Percentiles rank a stretch among this genome's conserved stretches.
These are phyloP conservation scores for Botrytis squamosa DNA, from an alignment of 2,329 filamentous ascomycete genomes.

Conservation along the genomic window DNA sequence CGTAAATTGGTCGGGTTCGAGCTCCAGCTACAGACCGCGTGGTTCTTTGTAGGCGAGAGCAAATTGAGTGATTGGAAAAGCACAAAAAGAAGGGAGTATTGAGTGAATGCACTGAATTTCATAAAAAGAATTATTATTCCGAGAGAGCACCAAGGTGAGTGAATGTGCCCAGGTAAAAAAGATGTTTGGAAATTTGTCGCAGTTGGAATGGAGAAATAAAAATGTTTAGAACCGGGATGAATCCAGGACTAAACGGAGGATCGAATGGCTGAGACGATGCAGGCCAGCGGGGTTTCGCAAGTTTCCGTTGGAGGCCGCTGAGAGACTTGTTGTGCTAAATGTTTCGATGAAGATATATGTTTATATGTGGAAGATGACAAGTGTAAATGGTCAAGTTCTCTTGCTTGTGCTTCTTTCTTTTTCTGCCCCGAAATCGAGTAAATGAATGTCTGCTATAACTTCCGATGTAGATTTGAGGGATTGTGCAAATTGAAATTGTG, in stretches of 20 bases:
- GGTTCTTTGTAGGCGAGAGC: conserved; percentile 32
- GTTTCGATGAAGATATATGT: background rate
- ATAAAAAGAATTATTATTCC: conserved; percentile 7
- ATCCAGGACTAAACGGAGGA: conserved; percentile 18
- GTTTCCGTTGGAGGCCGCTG: conserved; percentile 18
- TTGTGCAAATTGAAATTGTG: background rate
- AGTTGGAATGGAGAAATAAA: conserved; percentile 22
- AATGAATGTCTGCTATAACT: background rate
- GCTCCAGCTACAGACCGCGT: conserved; percentile 26
- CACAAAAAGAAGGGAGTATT: background rate
- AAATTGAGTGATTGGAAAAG: background rate
- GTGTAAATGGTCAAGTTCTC: background rate
- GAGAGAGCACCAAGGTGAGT: background rate
- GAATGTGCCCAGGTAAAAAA: conserved; percentile 16
- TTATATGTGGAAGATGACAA: background rate
- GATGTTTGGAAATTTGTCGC: conserved; percentile 19
- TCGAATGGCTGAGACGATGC: conserved; percentile 22
- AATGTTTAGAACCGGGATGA: conserved; percentile 21
- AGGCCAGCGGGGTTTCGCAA: conserved; percentile 19
- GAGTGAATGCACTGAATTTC: conserved; percentile 4
- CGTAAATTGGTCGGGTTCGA: conserved; percentile 27
- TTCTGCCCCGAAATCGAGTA: background rate
- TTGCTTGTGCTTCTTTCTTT: background rate
- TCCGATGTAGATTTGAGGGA: background rate
- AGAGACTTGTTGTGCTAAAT: conserved; percentile 2